Conservation (phyloP, 305 asterid species). For the Fraxinus sp. region DNA sequence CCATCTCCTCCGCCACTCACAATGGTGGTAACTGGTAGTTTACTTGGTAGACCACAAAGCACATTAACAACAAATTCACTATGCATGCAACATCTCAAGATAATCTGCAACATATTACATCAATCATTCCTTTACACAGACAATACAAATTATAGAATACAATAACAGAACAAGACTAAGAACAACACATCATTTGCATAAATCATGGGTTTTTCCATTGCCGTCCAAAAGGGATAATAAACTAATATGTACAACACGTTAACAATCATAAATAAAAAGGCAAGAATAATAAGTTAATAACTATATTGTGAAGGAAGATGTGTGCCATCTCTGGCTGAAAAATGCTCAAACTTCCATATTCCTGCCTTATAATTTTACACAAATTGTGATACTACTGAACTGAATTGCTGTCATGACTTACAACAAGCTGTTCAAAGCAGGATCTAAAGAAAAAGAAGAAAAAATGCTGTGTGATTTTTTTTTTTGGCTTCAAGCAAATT, state of each 20-base stretch:
- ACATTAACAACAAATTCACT: constrained; percentile 60
- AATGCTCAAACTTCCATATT: background rate
- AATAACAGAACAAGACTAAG: constrained; percentile 11
- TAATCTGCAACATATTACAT: constrained; percentile 55
- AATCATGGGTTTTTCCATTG: background rate
- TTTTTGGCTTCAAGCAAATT: background rate
- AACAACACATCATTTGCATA: background rate
- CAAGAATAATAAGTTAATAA: background rate
- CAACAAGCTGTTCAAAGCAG: background rate
- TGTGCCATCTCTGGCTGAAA: constrained; percentile 1
- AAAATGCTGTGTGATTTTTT: background rate
- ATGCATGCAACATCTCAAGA: constrained; percentile 76
- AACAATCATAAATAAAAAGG: background rate
- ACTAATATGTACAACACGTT: background rate
- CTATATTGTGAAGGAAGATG: background rate
- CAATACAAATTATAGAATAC: constrained; percentile 7
- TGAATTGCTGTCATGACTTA: background rate
- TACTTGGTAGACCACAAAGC: constrained; percentile 89
- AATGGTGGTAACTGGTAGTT: constrained; percentile 78
- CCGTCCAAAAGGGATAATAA: background rate
- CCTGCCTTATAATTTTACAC: background rate
- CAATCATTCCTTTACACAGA: constrained; percentile 18
- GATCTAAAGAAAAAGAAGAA: background rate
- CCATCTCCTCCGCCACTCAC: constrained; percentile 98
- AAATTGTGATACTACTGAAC: background rate